phyloP scores from a whole-genome alignment of 2,329 filamentous ascomycete species.

The Fusarium avenaceum region DNA sequence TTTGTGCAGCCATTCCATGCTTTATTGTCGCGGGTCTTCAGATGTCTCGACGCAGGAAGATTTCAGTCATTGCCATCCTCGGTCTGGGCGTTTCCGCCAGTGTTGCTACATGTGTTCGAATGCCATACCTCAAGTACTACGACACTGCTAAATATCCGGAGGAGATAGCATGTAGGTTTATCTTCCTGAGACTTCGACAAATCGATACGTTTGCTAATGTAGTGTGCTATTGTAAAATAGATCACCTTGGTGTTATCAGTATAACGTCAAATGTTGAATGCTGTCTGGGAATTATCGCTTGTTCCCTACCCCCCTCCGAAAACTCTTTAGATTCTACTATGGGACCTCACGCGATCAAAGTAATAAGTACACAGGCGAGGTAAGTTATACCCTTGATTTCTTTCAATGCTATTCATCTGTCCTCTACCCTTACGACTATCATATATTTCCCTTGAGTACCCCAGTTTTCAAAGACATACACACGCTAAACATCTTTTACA shows the following conservation, averaged over 20 bases:
- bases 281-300: slow-evolving; percentile 24
- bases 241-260: slow-evolving; percentile 24
- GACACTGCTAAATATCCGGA: slow-evolving; percentile 8
- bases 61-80: slow-evolving; percentile 16
- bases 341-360: slow-evolving; percentile 9
- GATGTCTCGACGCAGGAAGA: slow-evolving; percentile 18
- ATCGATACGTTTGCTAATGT: fast-evolving
- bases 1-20: slow-evolving; percentile 8
- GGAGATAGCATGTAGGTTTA: slow-evolving; percentile 5
- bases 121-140: slow-evolving; percentile 27
- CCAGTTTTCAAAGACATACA: fast-evolving
- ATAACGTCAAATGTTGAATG: slow-evolving; percentile 25
- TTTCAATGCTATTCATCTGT: neutral
- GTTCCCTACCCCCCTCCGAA: slow-evolving; percentile 1
- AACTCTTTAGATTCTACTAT: slow-evolving; percentile 19
- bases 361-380: slow-evolving; percentile 7
- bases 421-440: no score
- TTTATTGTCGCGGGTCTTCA: slow-evolving; percentile 12
- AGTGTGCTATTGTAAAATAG: neutral
- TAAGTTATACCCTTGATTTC: neutral
- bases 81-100: slow-evolving; percentile 13
- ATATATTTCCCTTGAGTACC: no score
- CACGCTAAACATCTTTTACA: neutral
- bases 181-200: fast-evolving
- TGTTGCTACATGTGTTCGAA: slow-evolving; percentile 16